Evolutionary conservation across 768 basidiomycete species (phyloP), one percentile per base, ranked within the genome.

Genomic region (Lactarius indigo): DNA sequence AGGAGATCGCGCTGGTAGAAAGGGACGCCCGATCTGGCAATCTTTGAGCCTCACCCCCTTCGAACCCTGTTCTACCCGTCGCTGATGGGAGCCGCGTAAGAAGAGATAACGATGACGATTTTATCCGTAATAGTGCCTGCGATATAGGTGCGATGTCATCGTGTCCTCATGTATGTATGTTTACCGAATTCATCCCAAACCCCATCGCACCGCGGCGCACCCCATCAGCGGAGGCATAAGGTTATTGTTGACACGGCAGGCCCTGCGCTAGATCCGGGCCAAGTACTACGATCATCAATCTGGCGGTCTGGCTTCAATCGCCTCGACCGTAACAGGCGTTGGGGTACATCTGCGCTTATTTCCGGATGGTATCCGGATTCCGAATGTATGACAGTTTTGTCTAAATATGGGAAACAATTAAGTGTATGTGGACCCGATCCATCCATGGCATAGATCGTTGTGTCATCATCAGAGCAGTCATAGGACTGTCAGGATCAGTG

Each of bases 1-100:
- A 89, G 75, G 90, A 92, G 76, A 92, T 95, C 50, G 89, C 88
- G 70, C 84, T 87, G 59, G 85, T 92, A 10, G 92, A 93, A 74
- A 82, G 79, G 68, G 88, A 91, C 72, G 72, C 72, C 63, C 67
- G 77, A 58, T 59, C 65, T 28, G 67, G 67, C 59, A 62, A 67
- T n/a, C 60, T 63, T n/a, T 69, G 41, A 69, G n/a, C 28, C 10
- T 31, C 33, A 61, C 26, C 33, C n/a, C 35, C 39, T 58, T 30
- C 26, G 44, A 23, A 15, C 28, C 37, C n/a, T 9, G 15, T 33
- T 30, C 10, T n/a, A 2, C 47, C 9, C 12, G 42, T 30, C 39
- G 6, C 35, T 37, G 30, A 44, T 15, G 44, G 20, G 42, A 28
- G 55, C 54, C n/a, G 18, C 52, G 30, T 20, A 47, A 37, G 41